phyloP scores from a whole-genome alignment of 306 rosid species.

The Fragaria ananassa region DNA sequence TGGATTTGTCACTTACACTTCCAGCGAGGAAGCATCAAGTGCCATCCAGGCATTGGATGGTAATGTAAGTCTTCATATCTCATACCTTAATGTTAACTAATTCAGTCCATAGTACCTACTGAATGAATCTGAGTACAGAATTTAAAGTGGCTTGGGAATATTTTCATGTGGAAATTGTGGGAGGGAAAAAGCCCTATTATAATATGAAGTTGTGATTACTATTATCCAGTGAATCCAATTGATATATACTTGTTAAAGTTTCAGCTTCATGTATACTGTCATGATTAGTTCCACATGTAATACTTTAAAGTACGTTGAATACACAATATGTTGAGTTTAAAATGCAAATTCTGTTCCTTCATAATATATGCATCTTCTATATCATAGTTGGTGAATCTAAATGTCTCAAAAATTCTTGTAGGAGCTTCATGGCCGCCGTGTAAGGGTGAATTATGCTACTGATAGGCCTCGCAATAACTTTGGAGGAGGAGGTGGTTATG shows the following conservation, averaged over 20 bases:
- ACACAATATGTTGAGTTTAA: not conserved
- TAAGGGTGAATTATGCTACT: conserved; percentile 81
- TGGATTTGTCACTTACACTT: conserved; percentile 70
- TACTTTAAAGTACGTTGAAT: not conserved
- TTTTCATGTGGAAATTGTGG: not conserved
- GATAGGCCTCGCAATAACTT: conserved; percentile 50
- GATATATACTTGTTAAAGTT: not conserved
- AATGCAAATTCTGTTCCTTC: not conserved
- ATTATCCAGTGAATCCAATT: not conserved
- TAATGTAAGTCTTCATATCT: conserved; percentile 46
- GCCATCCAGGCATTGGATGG: conserved; percentile 95
- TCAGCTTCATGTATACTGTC: no score
- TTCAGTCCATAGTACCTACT: not conserved
- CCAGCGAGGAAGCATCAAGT: conserved; percentile 83
- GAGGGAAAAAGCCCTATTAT: not conserved
- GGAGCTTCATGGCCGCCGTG: conserved; percentile 89
- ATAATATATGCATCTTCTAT: not conserved
- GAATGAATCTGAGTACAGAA: not conserved
- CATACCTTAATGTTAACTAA: not conserved
- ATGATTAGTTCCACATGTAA: not conserved
- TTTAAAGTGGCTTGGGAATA: not conserved
- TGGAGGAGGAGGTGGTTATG: conserved; percentile 28
- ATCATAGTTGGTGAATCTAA: not conserved
- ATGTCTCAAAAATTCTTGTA: conserved; percentile 12
- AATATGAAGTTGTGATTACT: not conserved